phyloP scores from a whole-genome alignment of 352 stramenopile species.

The Globisporangium carolinianum region DNA sequence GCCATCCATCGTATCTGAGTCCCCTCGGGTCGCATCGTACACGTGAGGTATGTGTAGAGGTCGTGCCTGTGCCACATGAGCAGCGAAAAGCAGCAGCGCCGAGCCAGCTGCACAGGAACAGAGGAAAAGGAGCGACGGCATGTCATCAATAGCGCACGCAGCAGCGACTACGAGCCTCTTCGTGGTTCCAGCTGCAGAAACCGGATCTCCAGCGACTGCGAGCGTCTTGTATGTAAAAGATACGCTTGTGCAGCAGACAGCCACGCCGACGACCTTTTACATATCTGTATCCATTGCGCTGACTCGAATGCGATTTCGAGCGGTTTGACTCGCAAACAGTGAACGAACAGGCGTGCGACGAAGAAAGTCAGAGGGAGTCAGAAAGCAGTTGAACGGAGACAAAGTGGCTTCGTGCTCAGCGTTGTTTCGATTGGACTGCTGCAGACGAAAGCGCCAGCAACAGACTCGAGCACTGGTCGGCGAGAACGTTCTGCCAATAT shows the following conservation, averaged over 20 bases:
- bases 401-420: too few species aligned
- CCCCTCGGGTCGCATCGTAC: background rate
- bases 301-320: too few species aligned
- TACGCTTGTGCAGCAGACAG: too few species aligned
- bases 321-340: too few species aligned
- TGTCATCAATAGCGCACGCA: too few species aligned
- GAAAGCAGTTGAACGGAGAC: too few species aligned
- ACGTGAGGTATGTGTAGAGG: background rate
- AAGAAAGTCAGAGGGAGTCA: too few species aligned
- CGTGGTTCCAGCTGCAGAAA: background rate
- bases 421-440: background rate
- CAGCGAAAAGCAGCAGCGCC: background rate
- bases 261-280: too few species aligned
- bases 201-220: background rate
- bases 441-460: background rate
- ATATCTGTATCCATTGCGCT: too few species aligned
- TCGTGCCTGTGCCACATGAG: background rate
- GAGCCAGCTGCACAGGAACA: background rate
- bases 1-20: background rate
- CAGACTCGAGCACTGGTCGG: background rate
- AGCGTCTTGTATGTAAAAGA: too few species aligned
- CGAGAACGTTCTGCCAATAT: conserved; percentile 6
- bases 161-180: background rate
- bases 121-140: background rate
- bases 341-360: too few species aligned